phyloP scores from a whole-genome alignment of 768 basidiomycete genomes.

The Podaxis sp. region DNA sequence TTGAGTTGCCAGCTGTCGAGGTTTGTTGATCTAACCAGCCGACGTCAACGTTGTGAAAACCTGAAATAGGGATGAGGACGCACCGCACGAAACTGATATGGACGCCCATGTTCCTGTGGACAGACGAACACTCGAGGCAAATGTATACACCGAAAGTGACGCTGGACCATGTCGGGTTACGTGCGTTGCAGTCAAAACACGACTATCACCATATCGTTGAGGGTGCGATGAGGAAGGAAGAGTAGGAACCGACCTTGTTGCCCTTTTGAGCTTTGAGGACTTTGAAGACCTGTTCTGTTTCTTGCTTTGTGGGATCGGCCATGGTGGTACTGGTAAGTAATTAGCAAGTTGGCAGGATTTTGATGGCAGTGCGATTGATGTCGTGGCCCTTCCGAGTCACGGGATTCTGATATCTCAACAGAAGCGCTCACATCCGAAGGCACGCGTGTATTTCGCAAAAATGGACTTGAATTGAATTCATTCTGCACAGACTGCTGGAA shows the following conservation, averaged over 20 bases:
- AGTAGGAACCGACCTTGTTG: conserved; percentile 63
- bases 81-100: conserved; percentile 98
- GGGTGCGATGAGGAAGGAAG: background rate
- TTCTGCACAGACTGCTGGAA: no score
- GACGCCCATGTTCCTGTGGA: conserved; percentile 96
- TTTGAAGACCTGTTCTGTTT: conserved; percentile 85
- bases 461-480: background rate
- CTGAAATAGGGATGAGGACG: conserved; percentile 7
- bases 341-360: background rate
- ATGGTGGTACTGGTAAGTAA: conserved; percentile 35
- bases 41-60: background rate
- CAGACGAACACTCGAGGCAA: conserved; percentile 93
- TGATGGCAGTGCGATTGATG: conserved; percentile 25
- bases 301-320: conserved; percentile 80
- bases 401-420: background rate
- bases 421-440: no score
- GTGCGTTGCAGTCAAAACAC: conserved; percentile 94
- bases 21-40: conserved; percentile 77
- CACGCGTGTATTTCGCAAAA: no score
- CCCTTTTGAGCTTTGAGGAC: conserved; percentile 82
- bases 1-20: conserved; percentile 90
- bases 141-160: conserved; percentile 97
- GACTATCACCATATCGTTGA: conserved; percentile 25
- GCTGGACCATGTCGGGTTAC: conserved; percentile 97
- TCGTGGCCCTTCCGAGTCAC: conserved; percentile 26